These are phyloP conservation scores for Pythium aristosporum DNA, from an alignment of 352 stramenopile genomes.

Conservation along the genomic window DNA sequence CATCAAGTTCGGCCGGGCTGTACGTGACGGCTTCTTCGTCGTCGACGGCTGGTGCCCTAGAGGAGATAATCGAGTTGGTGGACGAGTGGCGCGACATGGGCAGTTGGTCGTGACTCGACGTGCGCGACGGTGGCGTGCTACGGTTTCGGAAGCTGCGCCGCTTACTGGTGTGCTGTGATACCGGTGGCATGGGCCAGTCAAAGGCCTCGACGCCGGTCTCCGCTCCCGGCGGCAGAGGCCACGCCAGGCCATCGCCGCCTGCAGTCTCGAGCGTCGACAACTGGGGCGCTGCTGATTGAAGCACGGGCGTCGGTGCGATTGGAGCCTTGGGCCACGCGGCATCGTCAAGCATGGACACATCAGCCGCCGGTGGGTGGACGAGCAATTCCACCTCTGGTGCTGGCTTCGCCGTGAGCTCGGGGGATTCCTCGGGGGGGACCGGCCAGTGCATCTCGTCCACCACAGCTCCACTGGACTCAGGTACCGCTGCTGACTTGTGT, in stretches of 20 bases:
- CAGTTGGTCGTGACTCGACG: slow-evolving; percentile 22
- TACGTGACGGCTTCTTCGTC: slow-evolving; percentile 29
- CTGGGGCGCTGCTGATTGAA: background rate
- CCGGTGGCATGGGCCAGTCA: slow-evolving; percentile 23
- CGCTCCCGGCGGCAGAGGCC: slow-evolving; percentile 17
- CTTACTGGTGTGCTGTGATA: slow-evolving; percentile 4
- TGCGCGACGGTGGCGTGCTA: slow-evolving; percentile 9
- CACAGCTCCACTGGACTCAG: background rate
- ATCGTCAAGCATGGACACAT: background rate
- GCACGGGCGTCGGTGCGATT: slow-evolving; percentile 3
- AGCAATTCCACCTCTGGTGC: background rate
- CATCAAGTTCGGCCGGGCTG: slow-evolving; percentile 64
- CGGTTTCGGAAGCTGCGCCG: slow-evolving; percentile 7
- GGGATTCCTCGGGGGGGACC: slow-evolving; percentile 5
- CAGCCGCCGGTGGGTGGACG: background rate
- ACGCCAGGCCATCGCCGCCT: slow-evolving; percentile 4
- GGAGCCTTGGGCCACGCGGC: slow-evolving; percentile 21
- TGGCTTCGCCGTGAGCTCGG: background rate
- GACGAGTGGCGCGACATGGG: slow-evolving; percentile 9
- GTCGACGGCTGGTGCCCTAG: background rate
- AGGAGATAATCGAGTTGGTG: background rate
- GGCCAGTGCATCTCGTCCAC: slow-evolving; percentile 19
- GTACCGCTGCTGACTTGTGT: background rate
- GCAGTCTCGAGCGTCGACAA: background rate
- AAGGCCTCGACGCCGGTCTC: slow-evolving; percentile 10